phyloP scores from a whole-genome alignment of 2,329 filamentous ascomycete genomes.

The Penicillium capsulatum region DNA sequence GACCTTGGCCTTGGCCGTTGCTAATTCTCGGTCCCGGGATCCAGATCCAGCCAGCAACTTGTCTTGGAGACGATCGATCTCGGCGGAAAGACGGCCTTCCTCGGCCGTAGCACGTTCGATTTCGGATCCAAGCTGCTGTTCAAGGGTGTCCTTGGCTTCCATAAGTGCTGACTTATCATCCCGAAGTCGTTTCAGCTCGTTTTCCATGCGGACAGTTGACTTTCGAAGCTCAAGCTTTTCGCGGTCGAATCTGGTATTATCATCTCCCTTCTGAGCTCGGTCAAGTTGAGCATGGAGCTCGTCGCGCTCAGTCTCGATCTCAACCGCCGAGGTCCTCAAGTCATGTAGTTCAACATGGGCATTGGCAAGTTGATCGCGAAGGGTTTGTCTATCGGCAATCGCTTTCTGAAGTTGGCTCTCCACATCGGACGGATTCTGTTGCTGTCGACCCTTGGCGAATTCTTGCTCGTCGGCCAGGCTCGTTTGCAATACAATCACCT shows the following conservation, averaged over 20 bases:
- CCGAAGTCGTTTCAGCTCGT: slow-evolving; percentile 60
- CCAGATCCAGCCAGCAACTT: slow-evolving; percentile 45
- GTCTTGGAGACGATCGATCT: slow-evolving; percentile 49
- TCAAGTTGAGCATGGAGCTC: slow-evolving; percentile 61
- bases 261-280: slow-evolving; percentile 51
- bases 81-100: slow-evolving; percentile 55
- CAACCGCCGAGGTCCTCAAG: slow-evolving; percentile 54
- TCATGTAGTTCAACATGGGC: slow-evolving; percentile 59
- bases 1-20: slow-evolving; percentile 56
- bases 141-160: slow-evolving; percentile 56
- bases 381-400: slow-evolving; percentile 56
- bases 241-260: slow-evolving; percentile 60
- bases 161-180: slow-evolving; percentile 59
- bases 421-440: slow-evolving; percentile 56
- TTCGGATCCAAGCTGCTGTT: slow-evolving; percentile 62
- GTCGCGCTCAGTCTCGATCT: slow-evolving; percentile 62
- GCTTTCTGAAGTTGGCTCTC: slow-evolving; percentile 56
- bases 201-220: slow-evolving; percentile 63
- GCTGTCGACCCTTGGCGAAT: slow-evolving; percentile 55
- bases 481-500: slow-evolving; percentile 68
- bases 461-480: slow-evolving; percentile 63
- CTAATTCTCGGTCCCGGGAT: slow-evolving; percentile 47
- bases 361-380: slow-evolving; percentile 61
- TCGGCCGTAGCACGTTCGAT: slow-evolving; percentile 63
- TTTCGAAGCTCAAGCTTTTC: slow-evolving; percentile 66